Base-by-base conservation (phyloP, 345 rosid species). In the Gossypium ekmanianum region DNA sequence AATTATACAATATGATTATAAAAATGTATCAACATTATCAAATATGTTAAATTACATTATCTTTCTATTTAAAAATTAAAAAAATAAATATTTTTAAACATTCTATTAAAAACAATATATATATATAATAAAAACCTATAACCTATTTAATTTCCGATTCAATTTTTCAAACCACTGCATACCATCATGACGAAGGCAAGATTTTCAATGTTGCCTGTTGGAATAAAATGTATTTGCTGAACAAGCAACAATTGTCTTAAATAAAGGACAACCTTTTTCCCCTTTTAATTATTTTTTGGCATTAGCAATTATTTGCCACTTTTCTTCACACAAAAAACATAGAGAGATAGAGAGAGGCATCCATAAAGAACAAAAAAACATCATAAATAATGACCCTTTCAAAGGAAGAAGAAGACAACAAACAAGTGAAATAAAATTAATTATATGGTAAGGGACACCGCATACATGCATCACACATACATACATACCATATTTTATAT, bases 61-160 rank as follows among this genome's bases (percentile, higher is more conserved):
- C 0, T 0, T 29, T 0, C 0, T 34, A 34, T 34, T 34, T 34
- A 34, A 34, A 5, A 5, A 1, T 34, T 5, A 0, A 5, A 5
- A 0, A 34, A 0, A 4, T 0, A 0, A 34, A 34, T 0, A 34
- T 34, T 1, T 5, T 34, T 29, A 29, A 29, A 29, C 0, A 29
- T 4, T 4, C 6, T 29, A 29, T 0, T 29, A 0, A 29, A 29
- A 29, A 29, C 0, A 29, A 29, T 0, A 29, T 4, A 29, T 4
- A 29, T 4, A 5, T 20, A 20, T 20, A 20, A 20, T 20, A 34
- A 34, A 34, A 34, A 34, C 7, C 7, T 1, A 34, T 1, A 1
- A 34, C 1, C 1, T 1, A 4, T 5, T 5, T 34, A 34, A 34
- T 34, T 4, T 6, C 7, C 1, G 0, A 34, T 34, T 34, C 41